These are phyloP conservation scores for Aspergillus sp. DNA, from an alignment of 2,329 filamentous ascomycete genomes.

Conservation along the genomic window DNA sequence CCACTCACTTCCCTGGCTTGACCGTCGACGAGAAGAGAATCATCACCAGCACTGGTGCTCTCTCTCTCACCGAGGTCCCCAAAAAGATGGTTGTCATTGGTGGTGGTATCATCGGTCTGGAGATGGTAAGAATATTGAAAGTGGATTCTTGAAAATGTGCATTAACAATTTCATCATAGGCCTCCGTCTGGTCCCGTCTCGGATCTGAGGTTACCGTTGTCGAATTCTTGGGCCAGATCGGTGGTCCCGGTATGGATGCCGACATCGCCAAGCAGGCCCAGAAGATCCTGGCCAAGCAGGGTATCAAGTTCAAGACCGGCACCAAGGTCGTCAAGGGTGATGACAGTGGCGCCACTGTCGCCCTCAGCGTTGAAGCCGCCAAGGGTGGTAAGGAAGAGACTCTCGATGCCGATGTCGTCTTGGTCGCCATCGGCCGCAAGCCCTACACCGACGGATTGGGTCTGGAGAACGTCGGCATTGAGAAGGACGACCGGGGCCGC, in stretches of 20 bases:
- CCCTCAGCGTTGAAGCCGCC: slow-evolving; percentile 80
- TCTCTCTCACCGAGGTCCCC: slow-evolving; percentile 82
- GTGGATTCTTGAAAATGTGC: background rate
- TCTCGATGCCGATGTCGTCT: slow-evolving; percentile 88
- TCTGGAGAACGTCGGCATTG: slow-evolving; percentile 78
- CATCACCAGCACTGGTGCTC: slow-evolving; percentile 91
- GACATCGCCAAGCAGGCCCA: slow-evolving; percentile 89
- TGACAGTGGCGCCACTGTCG: slow-evolving; percentile 69
- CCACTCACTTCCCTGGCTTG: slow-evolving; percentile 92
- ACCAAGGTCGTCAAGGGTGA: slow-evolving; percentile 92
- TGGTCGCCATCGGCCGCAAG: slow-evolving; percentile 92
- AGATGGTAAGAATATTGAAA: slow-evolving; percentile 63
- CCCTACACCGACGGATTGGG: slow-evolving; percentile 90
- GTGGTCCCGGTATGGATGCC: slow-evolving; percentile 92
- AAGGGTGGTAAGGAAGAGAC: slow-evolving; percentile 95
- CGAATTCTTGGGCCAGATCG: slow-evolving; percentile 93
- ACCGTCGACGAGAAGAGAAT: slow-evolving; percentile 97
- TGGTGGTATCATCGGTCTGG: slow-evolving; percentile 95
- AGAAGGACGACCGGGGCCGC: slow-evolving; percentile 80
- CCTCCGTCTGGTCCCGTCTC: slow-evolving; percentile 91
- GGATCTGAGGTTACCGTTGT: slow-evolving; percentile 95
- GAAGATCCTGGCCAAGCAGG: slow-evolving; percentile 93
- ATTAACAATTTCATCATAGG: slow-evolving; percentile 34
- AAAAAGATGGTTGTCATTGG: slow-evolving; percentile 97
- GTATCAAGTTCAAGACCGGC: slow-evolving; percentile 95